Evolutionary conservation across 2,329 filamentous ascomycete genomes (phyloP).

Genomic region (Botrytis fragariae): DNA sequence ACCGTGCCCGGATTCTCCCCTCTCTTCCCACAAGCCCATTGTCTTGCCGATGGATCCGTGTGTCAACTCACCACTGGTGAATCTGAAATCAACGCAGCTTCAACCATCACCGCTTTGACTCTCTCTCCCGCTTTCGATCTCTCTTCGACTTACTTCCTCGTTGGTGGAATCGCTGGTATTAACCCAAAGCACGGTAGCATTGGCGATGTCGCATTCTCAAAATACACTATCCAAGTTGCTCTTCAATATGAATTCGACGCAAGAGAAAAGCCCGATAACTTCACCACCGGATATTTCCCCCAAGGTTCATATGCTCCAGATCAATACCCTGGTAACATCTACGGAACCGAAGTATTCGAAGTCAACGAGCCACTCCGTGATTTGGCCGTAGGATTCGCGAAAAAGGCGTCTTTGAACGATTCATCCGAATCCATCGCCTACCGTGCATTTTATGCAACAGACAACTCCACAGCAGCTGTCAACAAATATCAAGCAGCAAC

Average conservation of each 20-base stretch:
- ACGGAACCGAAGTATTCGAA: conserved; percentile 70
- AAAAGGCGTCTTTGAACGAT: conserved; percentile 52
- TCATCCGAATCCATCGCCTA: conserved; percentile 50
- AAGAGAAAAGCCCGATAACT: conserved; percentile 64
- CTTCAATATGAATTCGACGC: conserved; percentile 74
- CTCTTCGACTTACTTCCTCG: conserved; percentile 64
- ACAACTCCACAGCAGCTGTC: conserved; percentile 44
- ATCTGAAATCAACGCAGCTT: conserved; percentile 72
- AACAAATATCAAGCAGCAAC: conserved; percentile 47
- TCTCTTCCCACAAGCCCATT: conserved; percentile 63
- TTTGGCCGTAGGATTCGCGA: conserved; percentile 51
- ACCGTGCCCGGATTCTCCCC: conserved; percentile 62
- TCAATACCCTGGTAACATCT: conserved; percentile 57
- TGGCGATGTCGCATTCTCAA: conserved; percentile 63
- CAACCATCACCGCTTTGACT: conserved; percentile 61
- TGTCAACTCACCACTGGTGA: conserved; percentile 70
- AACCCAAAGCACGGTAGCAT: conserved; percentile 67
- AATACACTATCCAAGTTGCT: conserved; percentile 70
- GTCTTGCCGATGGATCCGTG: conserved; percentile 56
- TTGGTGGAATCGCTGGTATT: conserved; percentile 72
- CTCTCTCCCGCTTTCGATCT: conserved; percentile 63
- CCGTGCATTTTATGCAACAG: conserved; percentile 45
- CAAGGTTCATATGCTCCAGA: conserved; percentile 56
- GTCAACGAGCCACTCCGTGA: conserved; percentile 58
- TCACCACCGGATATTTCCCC: conserved; percentile 65